phyloP scores from a whole-genome alignment of 1,284 basidiomycete genomes.

The Albatrellus sp. region DNA sequence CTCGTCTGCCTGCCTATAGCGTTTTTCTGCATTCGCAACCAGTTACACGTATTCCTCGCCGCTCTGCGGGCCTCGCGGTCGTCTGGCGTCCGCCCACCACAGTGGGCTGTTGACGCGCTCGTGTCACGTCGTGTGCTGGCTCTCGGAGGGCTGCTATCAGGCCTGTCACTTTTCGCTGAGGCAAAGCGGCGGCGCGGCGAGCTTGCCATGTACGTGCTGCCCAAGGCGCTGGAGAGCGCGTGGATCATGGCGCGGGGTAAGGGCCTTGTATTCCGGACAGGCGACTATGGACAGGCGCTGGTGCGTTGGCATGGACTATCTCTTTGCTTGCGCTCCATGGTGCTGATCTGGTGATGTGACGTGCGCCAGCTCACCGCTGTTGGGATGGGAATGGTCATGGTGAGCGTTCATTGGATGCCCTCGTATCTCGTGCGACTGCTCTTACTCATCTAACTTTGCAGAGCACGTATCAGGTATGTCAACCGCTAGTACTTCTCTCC shows the following conservation, averaged over 20 bases:
- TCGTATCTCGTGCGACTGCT: background rate
- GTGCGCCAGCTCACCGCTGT: slow-evolving; percentile 41
- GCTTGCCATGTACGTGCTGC: slow-evolving; percentile 90
- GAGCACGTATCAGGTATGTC: slow-evolving; percentile 35
- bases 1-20: slow-evolving; percentile 26
- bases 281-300: slow-evolving; percentile 58
- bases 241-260: slow-evolving; percentile 75
- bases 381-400: slow-evolving; percentile 91
- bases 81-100: slow-evolving; percentile 7
- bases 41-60: slow-evolving; percentile 38
- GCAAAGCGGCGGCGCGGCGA: slow-evolving; percentile 74
- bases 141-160: slow-evolving; percentile 67
- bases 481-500: background rate
- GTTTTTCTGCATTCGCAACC: slow-evolving; percentile 57
- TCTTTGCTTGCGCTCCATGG: background rate
- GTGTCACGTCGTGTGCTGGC: slow-evolving; percentile 64
- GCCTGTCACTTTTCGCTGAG: slow-evolving; percentile 77
- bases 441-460: slow-evolving; percentile 11
- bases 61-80: slow-evolving; percentile 11
- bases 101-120: slow-evolving; percentile 37
- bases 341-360: background rate
- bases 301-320: slow-evolving; percentile 24
- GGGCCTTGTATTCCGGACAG: slow-evolving; percentile 66
- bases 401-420: too few species aligned
- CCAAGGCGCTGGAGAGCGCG: slow-evolving; percentile 80